Evolutionary conservation across 2,329 filamentous ascomycete species (phyloP), one percentile per base, ranked within the genome.

Genomic region (Penicillium sp.): DNA sequence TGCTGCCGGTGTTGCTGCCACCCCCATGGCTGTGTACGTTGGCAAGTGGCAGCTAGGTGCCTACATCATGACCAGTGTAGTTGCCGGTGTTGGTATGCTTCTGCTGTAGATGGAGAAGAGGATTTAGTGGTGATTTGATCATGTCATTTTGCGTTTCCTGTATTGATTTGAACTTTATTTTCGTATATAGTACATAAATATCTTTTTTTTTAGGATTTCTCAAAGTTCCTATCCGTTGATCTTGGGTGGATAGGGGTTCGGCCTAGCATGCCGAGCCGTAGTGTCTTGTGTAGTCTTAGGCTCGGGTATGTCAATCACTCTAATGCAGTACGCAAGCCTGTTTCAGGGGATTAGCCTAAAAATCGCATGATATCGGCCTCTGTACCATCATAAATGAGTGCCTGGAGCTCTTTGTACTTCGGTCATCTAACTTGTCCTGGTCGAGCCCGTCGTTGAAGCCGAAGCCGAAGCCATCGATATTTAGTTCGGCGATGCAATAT

Each of bases 31-130:
- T 26, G 71, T 82, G 31, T 71, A 75, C 62, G 69, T 82, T 61
- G 79, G 79, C 47, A 61, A 70, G 49, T 68, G 79, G 70, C 76
- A 81, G 62, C 64, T 82, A 52, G 79, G 75, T 58, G 77, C 75
- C 15, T 83, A 82, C 69, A 58, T 81, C n/a, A 66, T 79, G 50
- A 74, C 75, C 56, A 80, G 81, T 46, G 60, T 80, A 48, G 67
- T 79, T 47, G 77, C 79, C 58, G 81, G 80, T 64, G 73, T 73
- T 56, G 79, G 78, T 61, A 82, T 83, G 80, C 74, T 83, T 65
- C 66, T 82, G 67, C 72, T 83, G 72, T 83, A 82, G 72, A 56
- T 41, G 11, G n/a, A 21, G 5, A 44, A 41, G 15, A 26, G 26
- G 26, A 17, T 30, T n/a, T 54, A 46, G 52, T 46, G 55, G 35